phyloP scores from a whole-genome alignment of 2,329 filamentous ascomycete species.

The Bretziella fagacearum region DNA sequence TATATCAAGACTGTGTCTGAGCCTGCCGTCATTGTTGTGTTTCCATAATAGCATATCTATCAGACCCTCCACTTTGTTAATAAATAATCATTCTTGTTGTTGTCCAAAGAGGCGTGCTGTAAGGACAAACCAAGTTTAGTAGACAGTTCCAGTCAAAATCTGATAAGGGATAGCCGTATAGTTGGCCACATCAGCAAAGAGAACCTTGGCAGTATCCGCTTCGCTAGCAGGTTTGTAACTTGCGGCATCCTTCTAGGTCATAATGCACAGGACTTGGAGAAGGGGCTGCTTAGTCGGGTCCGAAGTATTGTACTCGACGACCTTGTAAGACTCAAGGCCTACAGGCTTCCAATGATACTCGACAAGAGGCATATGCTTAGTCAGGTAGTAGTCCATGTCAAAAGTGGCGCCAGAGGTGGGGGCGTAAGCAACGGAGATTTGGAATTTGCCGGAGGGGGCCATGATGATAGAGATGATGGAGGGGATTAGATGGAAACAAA shows the following conservation, averaged over 20 bases:
- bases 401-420: slow-evolving; percentile 21
- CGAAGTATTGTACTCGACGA: slow-evolving; percentile 18
- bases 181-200: slow-evolving; percentile 22
- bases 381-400: slow-evolving; percentile 32
- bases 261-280: slow-evolving; percentile 18
- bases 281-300: slow-evolving; percentile 16
- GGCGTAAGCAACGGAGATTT: slow-evolving; percentile 7
- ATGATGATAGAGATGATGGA: slow-evolving; percentile 4
- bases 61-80: not conserved
- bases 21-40: too few species aligned
- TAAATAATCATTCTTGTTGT: not conserved
- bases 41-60: too few species aligned
- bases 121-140: not conserved
- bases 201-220: slow-evolving; percentile 8
- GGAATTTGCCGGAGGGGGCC: slow-evolving; percentile 6
- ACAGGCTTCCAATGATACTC: slow-evolving; percentile 23
- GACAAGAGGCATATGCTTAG: slow-evolving; percentile 30
- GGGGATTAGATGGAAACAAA: too few species aligned
- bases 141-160: slow-evolving; percentile 5
- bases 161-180: slow-evolving; percentile 18
- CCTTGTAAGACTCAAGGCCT: slow-evolving; percentile 25
- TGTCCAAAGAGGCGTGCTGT: not conserved
- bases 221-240: slow-evolving; percentile 17
- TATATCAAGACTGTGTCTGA: too few species aligned
- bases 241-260: slow-evolving; percentile 20